These are phyloP conservation scores for Mariannaea elegans DNA, from an alignment of 2,329 filamentous ascomycete species.

Conservation along the genomic window DNA sequence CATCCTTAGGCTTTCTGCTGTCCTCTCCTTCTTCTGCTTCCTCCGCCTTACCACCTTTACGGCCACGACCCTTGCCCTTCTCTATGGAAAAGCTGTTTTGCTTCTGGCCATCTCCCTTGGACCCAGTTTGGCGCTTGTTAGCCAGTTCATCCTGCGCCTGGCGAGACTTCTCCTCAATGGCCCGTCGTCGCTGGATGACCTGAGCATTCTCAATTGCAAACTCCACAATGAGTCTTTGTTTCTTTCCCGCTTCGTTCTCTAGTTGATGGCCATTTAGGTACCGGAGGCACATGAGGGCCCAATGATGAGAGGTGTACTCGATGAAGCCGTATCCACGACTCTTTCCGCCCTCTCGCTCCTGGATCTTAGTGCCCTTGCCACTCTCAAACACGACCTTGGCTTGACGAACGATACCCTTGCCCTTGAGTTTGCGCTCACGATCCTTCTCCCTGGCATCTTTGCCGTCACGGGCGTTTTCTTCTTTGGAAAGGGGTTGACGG, in stretches of 20 bases:
- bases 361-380: conserved; percentile 82
- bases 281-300: conserved; percentile 91
- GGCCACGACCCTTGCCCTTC: conserved; percentile 28
- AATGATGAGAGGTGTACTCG: conserved; percentile 93
- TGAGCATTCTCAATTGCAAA: conserved; percentile 99
- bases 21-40: conserved; percentile 25
- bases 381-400: conserved; percentile 96
- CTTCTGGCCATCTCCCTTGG: conserved; percentile 27
- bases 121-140: conserved; percentile 17
- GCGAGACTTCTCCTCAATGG: conserved; percentile 47
- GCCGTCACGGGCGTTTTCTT: conserved; percentile 83
- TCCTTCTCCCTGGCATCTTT: conserved; percentile 85
- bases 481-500: conserved; percentile 83
- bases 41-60: conserved; percentile 28
- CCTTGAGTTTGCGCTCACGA: conserved; percentile 78
- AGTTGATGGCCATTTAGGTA: conserved; percentile 86
- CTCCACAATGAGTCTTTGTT: conserved; percentile 91
- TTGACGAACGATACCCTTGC: conserved; percentile 88
- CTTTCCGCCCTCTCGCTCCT: conserved; percentile 79
- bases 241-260: conserved; percentile 73
- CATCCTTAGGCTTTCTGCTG: conserved; percentile 46
- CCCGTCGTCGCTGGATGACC: conserved; percentile 79
- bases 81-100: conserved; percentile 30
- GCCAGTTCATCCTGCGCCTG: conserved; percentile 36
- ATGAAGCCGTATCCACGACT: conserved; percentile 97